Evolutionary conservation across 495 filamentous ascomycete genomes (phyloP), one percentile per base, ranked within the genome.

Genomic region (Darksidea phi): DNA sequence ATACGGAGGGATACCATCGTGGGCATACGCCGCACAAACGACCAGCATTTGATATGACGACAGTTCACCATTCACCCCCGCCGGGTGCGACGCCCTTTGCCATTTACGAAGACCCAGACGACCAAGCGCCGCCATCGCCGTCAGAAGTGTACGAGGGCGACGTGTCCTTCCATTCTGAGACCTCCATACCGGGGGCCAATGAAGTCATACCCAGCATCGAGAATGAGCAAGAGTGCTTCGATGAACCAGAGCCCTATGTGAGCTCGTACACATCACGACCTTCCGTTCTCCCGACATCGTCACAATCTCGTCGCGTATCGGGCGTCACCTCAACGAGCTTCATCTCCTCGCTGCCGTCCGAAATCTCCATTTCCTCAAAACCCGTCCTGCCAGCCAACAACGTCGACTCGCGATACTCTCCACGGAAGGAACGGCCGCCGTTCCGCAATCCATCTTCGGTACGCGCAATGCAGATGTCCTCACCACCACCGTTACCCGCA

Each of bases 391-490:
- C 53, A 2, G 24, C 51, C 8, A 56, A 41, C 57, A 26, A 68
- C 6, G 21, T 38, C 46, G 52, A 65, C 1, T 21, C 25, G 25
- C 62, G 62, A 25, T 72, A 66, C 49, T 75, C 73, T 1, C 75
- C 77, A 1, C 70, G 66, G n/a, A 68, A 71, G 50, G 68, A 75
- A 21, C 72, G 78, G 3, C 73, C 79, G 0, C 77, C 76, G 7
- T 88, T 88, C 63, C 79, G 85, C 49, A 89, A 89, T 8, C 84
- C 88, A 0, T 90, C 87, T 36, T 88, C 86, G 0, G 84, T 93
- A 7, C 80, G 85, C 37, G 86, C 86, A 0, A 85, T 94, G 76
- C 89, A 93, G 67, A 89, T 93, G 84, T 80, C 80, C 48, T 81
- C 83, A 0, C 86, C 85, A 3, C 84, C 86, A 1, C 78, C 84